Percentiles rank a stretch among this genome's conserved stretches.
Conservation (phyloP, 2,329 filamentous ascomycete species). For the Trichoderma aggressivum region DNA sequence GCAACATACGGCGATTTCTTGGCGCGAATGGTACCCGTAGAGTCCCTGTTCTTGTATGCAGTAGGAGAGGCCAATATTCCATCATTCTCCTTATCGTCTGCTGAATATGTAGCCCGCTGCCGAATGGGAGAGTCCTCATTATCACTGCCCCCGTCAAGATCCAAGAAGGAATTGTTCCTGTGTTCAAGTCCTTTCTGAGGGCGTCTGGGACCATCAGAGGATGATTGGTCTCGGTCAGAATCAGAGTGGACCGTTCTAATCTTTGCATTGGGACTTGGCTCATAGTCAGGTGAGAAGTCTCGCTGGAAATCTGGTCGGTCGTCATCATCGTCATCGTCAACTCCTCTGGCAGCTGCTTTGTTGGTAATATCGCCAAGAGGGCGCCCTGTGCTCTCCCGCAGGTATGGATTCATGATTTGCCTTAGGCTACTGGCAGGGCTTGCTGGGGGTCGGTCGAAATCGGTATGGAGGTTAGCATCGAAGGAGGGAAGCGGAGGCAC, state of each 20-base stretch:
- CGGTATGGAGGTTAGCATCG: conserved; percentile 17
- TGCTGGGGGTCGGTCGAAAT: conserved; percentile 37
- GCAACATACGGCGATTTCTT: conserved; percentile 25
- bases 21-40: conserved; percentile 30
- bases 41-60: conserved; percentile 19
- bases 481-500: conserved; percentile 39
- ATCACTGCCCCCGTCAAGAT: conserved; percentile 48
- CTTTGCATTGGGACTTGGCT: conserved; percentile 67
- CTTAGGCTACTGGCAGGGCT: conserved; percentile 78
- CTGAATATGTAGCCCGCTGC: conserved; percentile 18
- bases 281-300: conserved; percentile 73
- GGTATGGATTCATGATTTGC: conserved; percentile 82
- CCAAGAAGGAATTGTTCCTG: conserved; percentile 48
- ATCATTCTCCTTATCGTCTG: conserved; percentile 19
- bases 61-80: background rate
- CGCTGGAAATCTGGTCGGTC: conserved; percentile 41
- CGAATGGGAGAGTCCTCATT: conserved; percentile 37
- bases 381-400: conserved; percentile 40
- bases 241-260: conserved; percentile 60
- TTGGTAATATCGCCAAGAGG: conserved; percentile 29
- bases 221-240: conserved; percentile 30
- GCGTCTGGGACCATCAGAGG: conserved; percentile 29
- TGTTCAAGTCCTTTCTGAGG: conserved; percentile 25
- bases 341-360: conserved; percentile 8
- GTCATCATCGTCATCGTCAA: conserved; percentile 26